Conservation (phyloP, 371 early-diverging fungal genomes). For the Mucor saturninus region DNA sequence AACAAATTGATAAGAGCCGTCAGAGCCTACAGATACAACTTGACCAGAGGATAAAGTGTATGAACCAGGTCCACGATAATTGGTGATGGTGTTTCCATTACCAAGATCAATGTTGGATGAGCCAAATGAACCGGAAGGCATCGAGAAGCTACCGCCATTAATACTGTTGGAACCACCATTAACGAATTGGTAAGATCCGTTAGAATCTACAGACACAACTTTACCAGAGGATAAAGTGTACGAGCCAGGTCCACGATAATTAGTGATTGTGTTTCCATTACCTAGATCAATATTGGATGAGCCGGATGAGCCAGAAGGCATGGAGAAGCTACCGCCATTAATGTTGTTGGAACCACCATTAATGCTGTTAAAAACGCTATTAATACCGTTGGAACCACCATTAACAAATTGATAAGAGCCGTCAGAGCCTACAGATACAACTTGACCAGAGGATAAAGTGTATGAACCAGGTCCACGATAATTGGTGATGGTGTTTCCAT, state of each 20-base stretch:
- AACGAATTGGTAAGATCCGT: background rate
- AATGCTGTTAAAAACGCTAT: background rate
- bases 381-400: too few relatives aligned
- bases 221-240: conserved; percentile 1
- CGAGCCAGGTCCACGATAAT: conserved; percentile 6
- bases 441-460: background rate
- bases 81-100: too few relatives aligned
- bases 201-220: conserved; percentile 4
- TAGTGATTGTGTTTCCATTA: background rate
- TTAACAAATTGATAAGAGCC: background rate
- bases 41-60: background rate
- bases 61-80: background rate
- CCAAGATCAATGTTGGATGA: too few relatives aligned
- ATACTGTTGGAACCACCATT: background rate
- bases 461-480: background rate
- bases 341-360: background rate
- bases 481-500: too few relatives aligned
- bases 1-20: background rate
- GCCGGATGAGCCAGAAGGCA: background rate
- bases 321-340: background rate
- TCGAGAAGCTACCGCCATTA: background rate
- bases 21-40: too few relatives aligned
- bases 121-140: too few relatives aligned
- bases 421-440: too few relatives aligned
- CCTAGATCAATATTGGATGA: background rate